These are phyloP conservation scores for Chrysanthemum seticuspe DNA, from an alignment of 129 eudicot genomes.

Conservation along the genomic window DNA sequence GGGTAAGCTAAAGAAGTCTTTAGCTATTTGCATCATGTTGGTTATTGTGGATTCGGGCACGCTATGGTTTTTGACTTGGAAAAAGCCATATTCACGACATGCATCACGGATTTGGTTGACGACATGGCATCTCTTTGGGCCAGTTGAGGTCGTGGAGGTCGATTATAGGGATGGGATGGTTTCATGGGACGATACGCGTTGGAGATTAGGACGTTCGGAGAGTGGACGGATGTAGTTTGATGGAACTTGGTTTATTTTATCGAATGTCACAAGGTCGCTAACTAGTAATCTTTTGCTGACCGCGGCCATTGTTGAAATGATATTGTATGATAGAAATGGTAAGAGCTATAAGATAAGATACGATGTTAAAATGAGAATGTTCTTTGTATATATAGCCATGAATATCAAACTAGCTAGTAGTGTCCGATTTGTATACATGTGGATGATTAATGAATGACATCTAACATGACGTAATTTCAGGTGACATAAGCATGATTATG, in stretches of 20 bases:
- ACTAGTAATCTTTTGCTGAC: slow-evolving; percentile 17
- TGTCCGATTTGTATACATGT: no score
- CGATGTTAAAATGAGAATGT: not conserved
- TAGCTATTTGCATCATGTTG: slow-evolving; percentile 35
- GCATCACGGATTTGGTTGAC: slow-evolving; percentile 36
- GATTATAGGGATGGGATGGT: slow-evolving; percentile 40
- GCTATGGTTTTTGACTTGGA: slow-evolving; percentile 43
- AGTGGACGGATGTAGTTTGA: slow-evolving; percentile 41
- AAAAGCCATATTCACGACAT: slow-evolving; percentile 39
- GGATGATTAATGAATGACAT: no score
- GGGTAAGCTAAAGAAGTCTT: slow-evolving; percentile 35
- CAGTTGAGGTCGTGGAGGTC: slow-evolving; percentile 26
- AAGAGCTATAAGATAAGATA: not conserved
- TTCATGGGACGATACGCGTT: slow-evolving; percentile 6
- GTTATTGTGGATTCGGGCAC: slow-evolving; percentile 25
- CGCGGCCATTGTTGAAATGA: not conserved
- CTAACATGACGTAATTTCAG: no score
- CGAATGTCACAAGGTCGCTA: slow-evolving; percentile 24
- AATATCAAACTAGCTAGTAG: no score
- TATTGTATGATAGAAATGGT: no score
- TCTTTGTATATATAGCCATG: not conserved
- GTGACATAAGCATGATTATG: no score
- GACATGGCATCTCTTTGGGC: slow-evolving; percentile 25
- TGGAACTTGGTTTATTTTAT: slow-evolving; percentile 30
- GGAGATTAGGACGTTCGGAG: slow-evolving; percentile 50